phyloP scores from a whole-genome alignment of 2,329 filamentous ascomycete species.

The Alternaria novae-zelandiae region DNA sequence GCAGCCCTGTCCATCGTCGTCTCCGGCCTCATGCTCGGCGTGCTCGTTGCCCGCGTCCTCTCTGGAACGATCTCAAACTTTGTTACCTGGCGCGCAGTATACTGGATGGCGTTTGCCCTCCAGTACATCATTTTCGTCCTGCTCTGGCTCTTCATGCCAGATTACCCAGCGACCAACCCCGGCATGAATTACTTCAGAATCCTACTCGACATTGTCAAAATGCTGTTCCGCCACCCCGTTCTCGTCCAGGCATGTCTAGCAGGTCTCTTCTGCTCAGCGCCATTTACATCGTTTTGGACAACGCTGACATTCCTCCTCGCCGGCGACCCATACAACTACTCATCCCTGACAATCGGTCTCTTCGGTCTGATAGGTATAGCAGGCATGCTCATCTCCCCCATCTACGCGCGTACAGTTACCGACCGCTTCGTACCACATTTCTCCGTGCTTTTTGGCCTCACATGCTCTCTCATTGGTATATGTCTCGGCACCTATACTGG shows the following conservation, averaged over 20 bases:
- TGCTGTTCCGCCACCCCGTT: constrained; percentile 70
- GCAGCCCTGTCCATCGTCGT: constrained; percentile 76
- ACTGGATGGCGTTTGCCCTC: constrained; percentile 76
- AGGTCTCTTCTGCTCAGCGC: constrained; percentile 65
- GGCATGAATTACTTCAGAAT: constrained; percentile 70
- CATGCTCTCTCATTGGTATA: constrained; percentile 66
- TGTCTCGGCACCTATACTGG: constrained; percentile 74
- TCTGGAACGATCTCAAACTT: constrained; percentile 78
- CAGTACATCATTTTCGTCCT: constrained; percentile 71
- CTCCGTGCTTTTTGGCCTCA: constrained; percentile 68
- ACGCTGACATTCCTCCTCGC: constrained; percentile 81
- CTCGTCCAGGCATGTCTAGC: constrained; percentile 74
- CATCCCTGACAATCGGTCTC: constrained; percentile 72
- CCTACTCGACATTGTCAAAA: constrained; percentile 67
- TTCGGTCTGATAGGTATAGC: constrained; percentile 80
- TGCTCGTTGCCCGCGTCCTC: constrained; percentile 76
- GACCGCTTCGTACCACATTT: constrained; percentile 73
- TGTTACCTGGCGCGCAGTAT: constrained; percentile 76
- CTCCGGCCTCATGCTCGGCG: constrained; percentile 75
- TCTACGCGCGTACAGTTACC: constrained; percentile 73
- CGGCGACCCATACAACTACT: constrained; percentile 71
- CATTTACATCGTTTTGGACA: constrained; percentile 74
- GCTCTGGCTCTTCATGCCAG: constrained; percentile 77
- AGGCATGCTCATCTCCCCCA: constrained; percentile 69
- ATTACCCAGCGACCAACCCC: constrained; percentile 78